These are phyloP conservation scores for Gnaphalium uliginosum DNA, from an alignment of 129 eudicot species.

Conservation along the genomic window DNA sequence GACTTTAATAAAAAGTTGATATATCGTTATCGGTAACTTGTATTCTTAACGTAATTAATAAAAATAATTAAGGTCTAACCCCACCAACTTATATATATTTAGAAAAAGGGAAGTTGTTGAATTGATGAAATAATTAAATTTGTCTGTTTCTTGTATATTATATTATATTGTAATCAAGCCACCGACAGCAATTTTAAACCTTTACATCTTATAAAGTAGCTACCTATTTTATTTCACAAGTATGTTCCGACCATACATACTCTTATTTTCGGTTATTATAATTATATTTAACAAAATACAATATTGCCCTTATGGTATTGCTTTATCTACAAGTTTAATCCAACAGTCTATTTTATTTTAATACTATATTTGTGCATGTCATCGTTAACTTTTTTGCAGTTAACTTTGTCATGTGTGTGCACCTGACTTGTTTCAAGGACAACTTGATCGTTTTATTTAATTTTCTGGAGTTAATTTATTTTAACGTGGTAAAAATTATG, in stretches of 20 bases:
- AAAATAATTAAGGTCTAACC: background rate
- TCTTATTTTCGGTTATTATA: background rate
- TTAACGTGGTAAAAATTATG: too few relatives aligned
- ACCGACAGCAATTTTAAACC: slow-evolving; percentile 34
- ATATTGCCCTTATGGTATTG: background rate
- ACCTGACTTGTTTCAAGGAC: background rate
- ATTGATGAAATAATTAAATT: slow-evolving; percentile 10
- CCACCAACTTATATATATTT: slow-evolving; percentile 8
- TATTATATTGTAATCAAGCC: too few relatives aligned
- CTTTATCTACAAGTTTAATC: background rate
- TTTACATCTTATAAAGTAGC: slow-evolving; percentile 4
- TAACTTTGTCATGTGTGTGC: background rate
- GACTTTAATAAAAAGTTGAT: too few relatives aligned
- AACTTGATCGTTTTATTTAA: background rate
- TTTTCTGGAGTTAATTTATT: too few relatives aligned
- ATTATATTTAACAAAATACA: background rate
- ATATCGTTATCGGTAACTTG: too few relatives aligned
- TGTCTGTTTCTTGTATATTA: slow-evolving; percentile 22
- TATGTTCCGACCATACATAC: slow-evolving; percentile 12
- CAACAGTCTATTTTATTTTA: background rate
- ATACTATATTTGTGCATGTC: too few relatives aligned
- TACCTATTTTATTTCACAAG: background rate
- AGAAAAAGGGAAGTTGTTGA: slow-evolving; percentile 15
- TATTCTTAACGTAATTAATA: background rate
- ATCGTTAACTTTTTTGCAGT: too few relatives aligned